A percentile compares a stretch with the other conserved stretches of the same genome.
These are phyloP conservation scores for Talinum fruticosum DNA, from an alignment of 148 eudicot genomes.

Conservation along the genomic window DNA sequence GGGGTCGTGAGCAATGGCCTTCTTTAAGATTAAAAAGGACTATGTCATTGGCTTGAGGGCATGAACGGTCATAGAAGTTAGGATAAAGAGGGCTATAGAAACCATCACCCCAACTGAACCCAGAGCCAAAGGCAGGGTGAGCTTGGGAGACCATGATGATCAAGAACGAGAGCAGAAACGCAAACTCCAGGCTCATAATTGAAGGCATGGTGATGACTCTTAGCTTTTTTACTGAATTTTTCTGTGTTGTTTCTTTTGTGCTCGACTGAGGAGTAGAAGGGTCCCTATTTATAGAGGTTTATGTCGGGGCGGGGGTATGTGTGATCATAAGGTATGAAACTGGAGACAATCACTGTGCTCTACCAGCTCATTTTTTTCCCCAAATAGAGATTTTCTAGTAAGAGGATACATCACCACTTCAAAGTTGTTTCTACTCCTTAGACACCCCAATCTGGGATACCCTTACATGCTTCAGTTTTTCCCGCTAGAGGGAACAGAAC, in stretches of 20 bases:
- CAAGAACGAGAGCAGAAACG: slow-evolving; percentile 8
- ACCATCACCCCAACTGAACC: slow-evolving; percentile 22
- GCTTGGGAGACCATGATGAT: slow-evolving; percentile 30
- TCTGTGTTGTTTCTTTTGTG: background rate
- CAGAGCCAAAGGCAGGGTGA: slow-evolving; percentile 41
- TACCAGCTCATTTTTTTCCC: slow-evolving; percentile 17
- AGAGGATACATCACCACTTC: slow-evolving; percentile 15
- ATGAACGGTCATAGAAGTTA: slow-evolving; percentile 57
- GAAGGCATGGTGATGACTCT: slow-evolving; percentile 15
- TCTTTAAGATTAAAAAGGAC: slow-evolving; percentile 63
- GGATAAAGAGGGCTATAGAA: slow-evolving; percentile 41
- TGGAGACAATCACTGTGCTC: slow-evolving; percentile 14
- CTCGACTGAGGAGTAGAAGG: slow-evolving; percentile 11
- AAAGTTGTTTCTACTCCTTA: slow-evolving; percentile 10
- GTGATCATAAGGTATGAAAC: background rate
- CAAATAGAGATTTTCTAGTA: slow-evolving; percentile 9
- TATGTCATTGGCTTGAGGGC: slow-evolving; percentile 82
- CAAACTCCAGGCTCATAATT: background rate
- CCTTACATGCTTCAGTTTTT: slow-evolving; percentile 12
- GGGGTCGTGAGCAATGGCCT: slow-evolving; percentile 61
- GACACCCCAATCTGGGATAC: background rate
- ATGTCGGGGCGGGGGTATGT: background rate
- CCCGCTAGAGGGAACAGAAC: slow-evolving; percentile 18
- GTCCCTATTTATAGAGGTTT: slow-evolving; percentile 13
- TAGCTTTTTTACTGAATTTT: background rate